A percentile compares a stretch with the other conserved stretches of the same genome.
These are phyloP conservation scores for Sporothrix curviconia DNA, from an alignment of 2,329 filamentous ascomycete genomes.

Conservation along the genomic window DNA sequence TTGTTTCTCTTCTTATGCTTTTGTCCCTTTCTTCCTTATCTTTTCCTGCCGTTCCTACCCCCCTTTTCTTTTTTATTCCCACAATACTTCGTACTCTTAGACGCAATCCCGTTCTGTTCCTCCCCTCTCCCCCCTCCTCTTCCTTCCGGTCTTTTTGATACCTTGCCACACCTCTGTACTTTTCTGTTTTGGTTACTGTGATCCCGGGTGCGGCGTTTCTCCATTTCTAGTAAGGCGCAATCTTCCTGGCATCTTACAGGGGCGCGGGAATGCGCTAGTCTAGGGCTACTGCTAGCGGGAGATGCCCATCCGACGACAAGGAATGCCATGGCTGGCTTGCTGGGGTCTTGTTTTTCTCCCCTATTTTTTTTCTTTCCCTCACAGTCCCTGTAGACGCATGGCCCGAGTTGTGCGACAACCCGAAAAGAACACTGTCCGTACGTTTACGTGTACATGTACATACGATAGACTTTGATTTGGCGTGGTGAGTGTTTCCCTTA, in stretches of 20 bases:
- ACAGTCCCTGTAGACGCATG: no score
- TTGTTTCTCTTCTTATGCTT: no score
- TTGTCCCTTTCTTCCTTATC: background rate
- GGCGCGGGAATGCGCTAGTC: background rate
- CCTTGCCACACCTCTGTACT: background rate
- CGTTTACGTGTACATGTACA: no score
- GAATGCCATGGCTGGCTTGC: background rate
- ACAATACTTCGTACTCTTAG: background rate
- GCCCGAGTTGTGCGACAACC: no score
- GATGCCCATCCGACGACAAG: conserved; percentile 8
- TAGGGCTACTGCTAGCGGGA: conserved; percentile 6
- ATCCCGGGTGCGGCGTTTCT: background rate
- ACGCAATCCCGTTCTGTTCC: no score
- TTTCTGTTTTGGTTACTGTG: background rate
- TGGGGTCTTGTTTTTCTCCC: background rate
- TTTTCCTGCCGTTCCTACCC: background rate
- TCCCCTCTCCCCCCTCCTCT: background rate
- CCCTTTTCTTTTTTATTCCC: background rate
- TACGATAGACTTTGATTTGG: no score
- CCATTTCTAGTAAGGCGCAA: conserved; percentile 1
- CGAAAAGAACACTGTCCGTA: no score
- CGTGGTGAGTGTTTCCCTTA: no score
- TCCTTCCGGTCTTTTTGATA: background rate
- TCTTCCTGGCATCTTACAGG: background rate
- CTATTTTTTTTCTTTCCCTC: no score